These are phyloP conservation scores for Botrytis hyacinthi DNA, from an alignment of 2,329 filamentous ascomycete species.

Conservation along the genomic window DNA sequence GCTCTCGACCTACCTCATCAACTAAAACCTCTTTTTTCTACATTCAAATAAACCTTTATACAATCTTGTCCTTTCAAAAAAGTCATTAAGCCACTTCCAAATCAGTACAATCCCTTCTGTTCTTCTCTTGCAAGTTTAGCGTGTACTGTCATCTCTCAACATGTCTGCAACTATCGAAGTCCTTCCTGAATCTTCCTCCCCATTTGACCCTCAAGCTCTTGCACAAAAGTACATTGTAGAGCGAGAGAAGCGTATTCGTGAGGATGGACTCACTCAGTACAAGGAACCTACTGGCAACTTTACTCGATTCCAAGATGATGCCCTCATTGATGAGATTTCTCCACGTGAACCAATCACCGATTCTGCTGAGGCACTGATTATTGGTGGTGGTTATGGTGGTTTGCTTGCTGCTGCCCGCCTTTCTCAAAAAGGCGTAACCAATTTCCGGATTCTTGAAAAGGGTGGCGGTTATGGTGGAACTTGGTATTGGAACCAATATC, in stretches of 20 bases:
- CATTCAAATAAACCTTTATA: not conserved
- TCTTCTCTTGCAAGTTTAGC: not conserved
- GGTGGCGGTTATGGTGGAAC: slow-evolving; percentile 46
- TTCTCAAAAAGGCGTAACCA: slow-evolving; percentile 46
- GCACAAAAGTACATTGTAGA: slow-evolving; percentile 15
- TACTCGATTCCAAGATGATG: slow-evolving; percentile 13
- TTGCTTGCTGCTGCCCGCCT: slow-evolving; percentile 44
- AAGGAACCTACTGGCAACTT: slow-evolving; percentile 17
- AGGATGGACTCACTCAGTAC: slow-evolving; percentile 19
- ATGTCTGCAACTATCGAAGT: slow-evolving; percentile 16
- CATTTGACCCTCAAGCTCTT: slow-evolving; percentile 10
- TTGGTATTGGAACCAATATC: slow-evolving; percentile 56
- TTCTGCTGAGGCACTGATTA: slow-evolving; percentile 38
- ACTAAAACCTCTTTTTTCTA: not conserved
- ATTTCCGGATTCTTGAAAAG: slow-evolving; percentile 43
- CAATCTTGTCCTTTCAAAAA: not conserved
- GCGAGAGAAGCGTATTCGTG: slow-evolving; percentile 17
- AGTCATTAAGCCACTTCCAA: not conserved
- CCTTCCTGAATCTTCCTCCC: slow-evolving; percentile 15
- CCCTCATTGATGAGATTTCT: not conserved
- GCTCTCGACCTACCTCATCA: not conserved
- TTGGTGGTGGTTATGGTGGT: slow-evolving; percentile 42
- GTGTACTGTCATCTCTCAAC: not conserved
- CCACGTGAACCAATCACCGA: slow-evolving; percentile 14
- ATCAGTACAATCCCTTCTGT: not conserved